phyloP scores from a whole-genome alignment of 2,329 filamentous ascomycete species.

The Epichloe sp. region DNA sequence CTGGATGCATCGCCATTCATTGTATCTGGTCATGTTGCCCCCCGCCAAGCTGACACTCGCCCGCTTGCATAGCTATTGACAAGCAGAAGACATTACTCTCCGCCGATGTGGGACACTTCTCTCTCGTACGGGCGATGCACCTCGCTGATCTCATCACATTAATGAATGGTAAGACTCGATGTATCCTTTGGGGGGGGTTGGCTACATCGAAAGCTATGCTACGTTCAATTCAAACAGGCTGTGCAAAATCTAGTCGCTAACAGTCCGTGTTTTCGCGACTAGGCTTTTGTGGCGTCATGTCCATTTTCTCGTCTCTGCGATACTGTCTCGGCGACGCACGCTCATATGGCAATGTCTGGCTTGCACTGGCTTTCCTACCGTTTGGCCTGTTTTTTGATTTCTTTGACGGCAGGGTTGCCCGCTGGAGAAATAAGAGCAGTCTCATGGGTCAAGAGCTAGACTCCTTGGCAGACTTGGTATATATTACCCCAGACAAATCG shows the following conservation, averaged over 20 bases:
- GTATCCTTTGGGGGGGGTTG: background rate
- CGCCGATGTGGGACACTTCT: slow-evolving; percentile 61
- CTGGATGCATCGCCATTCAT: background rate
- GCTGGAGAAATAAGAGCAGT: slow-evolving; percentile 93
- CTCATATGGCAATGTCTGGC: slow-evolving; percentile 59
- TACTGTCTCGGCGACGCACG: slow-evolving; percentile 69
- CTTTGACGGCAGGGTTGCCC: slow-evolving; percentile 90
- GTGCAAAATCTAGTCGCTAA: background rate
- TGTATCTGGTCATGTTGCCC: no score
- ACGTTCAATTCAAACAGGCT: background rate
- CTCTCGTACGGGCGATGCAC: slow-evolving; percentile 55
- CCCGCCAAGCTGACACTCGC: background rate
- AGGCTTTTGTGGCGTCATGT: slow-evolving; percentile 84
- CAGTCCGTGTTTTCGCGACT: background rate
- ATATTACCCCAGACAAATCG: slow-evolving; percentile 11
- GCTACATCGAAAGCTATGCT: background rate
- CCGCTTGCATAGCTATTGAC: slow-evolving; percentile 40
- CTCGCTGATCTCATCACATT: slow-evolving; percentile 76
- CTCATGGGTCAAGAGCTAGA: slow-evolving; percentile 97
- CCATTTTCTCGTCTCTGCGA: slow-evolving; percentile 85
- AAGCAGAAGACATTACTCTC: slow-evolving; percentile 66
- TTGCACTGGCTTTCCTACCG: slow-evolving; percentile 75
- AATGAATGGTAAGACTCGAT: slow-evolving; percentile 47
- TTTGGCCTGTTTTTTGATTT: slow-evolving; percentile 96
- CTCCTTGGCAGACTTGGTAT: slow-evolving; percentile 85